Evolutionary conservation across 768 basidiomycete species (phyloP).

Genomic region (Rhodotorula kratochvilovae): DNA sequence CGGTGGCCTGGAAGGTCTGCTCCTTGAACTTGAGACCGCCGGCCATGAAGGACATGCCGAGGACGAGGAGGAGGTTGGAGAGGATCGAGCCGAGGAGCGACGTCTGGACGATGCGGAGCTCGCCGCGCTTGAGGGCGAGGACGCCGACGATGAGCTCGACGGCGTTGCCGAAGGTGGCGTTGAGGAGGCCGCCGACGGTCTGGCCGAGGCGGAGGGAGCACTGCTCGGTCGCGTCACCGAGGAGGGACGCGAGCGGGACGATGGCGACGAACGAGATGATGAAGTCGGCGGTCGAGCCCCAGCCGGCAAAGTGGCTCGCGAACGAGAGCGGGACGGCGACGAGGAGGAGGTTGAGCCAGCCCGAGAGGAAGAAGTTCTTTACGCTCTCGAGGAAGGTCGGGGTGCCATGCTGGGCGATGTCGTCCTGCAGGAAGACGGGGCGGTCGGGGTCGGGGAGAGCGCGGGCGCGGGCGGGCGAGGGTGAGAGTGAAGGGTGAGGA

Average conservation of each 20-base stretch:
- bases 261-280: constrained; percentile 63
- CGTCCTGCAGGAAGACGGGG: background rate
- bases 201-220: constrained; percentile 64
- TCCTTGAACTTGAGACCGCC: constrained; percentile 65
- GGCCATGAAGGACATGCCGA: constrained; percentile 85
- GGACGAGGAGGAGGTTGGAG: constrained; percentile 80
- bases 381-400: constrained; percentile 41
- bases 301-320: constrained; percentile 60
- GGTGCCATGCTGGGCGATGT: background rate
- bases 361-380: constrained; percentile 47
- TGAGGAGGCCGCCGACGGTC: constrained; percentile 78
- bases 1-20: constrained; percentile 72
- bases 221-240: constrained; percentile 78
- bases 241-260: constrained; percentile 77
- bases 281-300: constrained; percentile 52
- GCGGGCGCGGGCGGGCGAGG: background rate
- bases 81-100: constrained; percentile 88
- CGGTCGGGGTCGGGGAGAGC: background rate
- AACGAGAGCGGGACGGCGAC: constrained; percentile 72
- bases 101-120: constrained; percentile 85
- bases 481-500: constrained; percentile 5
- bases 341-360: constrained; percentile 70
- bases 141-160: constrained; percentile 50
- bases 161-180: constrained; percentile 49
- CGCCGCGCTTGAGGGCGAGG: constrained; percentile 71